Base-by-base conservation (phyloP, 495 filamentous ascomycete species). In the Clohesyomyces aquaticus region DNA sequence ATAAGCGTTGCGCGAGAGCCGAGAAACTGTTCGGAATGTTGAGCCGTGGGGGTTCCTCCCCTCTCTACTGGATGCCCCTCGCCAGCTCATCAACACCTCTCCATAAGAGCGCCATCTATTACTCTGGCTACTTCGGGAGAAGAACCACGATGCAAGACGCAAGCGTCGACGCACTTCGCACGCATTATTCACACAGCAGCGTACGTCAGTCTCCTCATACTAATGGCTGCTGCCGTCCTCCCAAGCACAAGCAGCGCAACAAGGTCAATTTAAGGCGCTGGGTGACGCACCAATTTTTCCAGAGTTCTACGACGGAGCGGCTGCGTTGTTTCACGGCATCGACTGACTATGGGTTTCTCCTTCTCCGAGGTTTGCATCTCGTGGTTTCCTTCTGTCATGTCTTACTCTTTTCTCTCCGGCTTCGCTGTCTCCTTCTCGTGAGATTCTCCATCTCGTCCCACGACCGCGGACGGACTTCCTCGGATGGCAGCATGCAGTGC, bases 71-170 rank as follows among this genome's bases (percentile, higher is more conserved):
- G 3, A 4, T 28, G 18, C 54, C 46, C 55, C 52, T 54, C 56
- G 56, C 63, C 56, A 66, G 56, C 63, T 60, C 63, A 66, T 61
- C 63, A 56, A 32, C 45, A 14, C 14, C 63, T 51, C 61, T 38
- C 26, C 63, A 66, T 66, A 65, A 47, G 47, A 61, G 51, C 41
- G 18, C 56, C 50, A 54, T 56, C 47, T 60, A 65, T 60, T 46
- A 25, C 62, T 27, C 25, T 58, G 48, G 53, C 53, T 1, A 14
- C 52, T 2, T 51, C 62, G 55, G 46, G 43, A 52, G n/a, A 42
- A 3, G 47, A 41, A 14, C 53, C 61, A 53, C 54, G 19, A 14
- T 46, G 54, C 53, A 64, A n/a, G n/a, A n/a, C n/a, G n/a, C n/a
- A n/a, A n/a, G n/a, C n/a, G n/a, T n/a, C n/a, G n/a, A n/a, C n/a